Evolutionary conservation across 2,329 filamentous ascomycete species (phyloP), one percentile per base, ranked within the genome.

Genomic region (Fusarium globosum): DNA sequence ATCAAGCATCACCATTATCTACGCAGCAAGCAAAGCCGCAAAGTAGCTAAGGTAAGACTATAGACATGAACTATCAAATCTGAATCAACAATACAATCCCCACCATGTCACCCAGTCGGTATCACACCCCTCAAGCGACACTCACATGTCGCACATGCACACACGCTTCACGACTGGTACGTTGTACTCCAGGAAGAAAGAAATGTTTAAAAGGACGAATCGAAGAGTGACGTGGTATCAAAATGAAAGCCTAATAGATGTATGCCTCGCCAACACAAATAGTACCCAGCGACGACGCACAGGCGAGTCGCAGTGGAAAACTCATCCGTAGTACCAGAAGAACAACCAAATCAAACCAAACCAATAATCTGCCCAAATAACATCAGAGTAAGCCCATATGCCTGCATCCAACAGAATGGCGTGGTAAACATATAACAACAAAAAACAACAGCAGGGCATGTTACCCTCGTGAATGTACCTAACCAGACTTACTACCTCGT

Each of bases 221-320:
- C 61, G 61, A 77, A 76, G 63, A 78, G 68, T 69, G 74, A 78
- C 73, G 68, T 78, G 76, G 76, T 78, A 78, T 78, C 73, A 78
- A 78, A 78, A 75, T 71, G 65, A 76, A 78, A 76, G 65, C 73
- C 76, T 71, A 68, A 71, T 76, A 75, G 65, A 78, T 67, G 61
- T 74, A 69, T 78, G 76, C 73, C 76, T 73, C 69, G 67, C 73
- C 65, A 67, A 64, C 68, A 70, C 68, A 72, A 72, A 72, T 61
- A 59, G 66, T 55, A 70, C 56, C 65, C 59, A 68, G 72, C 64
- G 62, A 76, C 70, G 46, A 76, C 72, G 64, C 65, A 77, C 60
- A 71, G 62, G 62, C 59, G 52, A 71, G 65, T 69, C 76, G 68
- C 68, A 65, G 45, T 71, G 38, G 63, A 42, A 75, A 77, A 63